Conservation (phyloP, 2,329 filamentous ascomycete genomes). For the Penicillium crustosum region DNA sequence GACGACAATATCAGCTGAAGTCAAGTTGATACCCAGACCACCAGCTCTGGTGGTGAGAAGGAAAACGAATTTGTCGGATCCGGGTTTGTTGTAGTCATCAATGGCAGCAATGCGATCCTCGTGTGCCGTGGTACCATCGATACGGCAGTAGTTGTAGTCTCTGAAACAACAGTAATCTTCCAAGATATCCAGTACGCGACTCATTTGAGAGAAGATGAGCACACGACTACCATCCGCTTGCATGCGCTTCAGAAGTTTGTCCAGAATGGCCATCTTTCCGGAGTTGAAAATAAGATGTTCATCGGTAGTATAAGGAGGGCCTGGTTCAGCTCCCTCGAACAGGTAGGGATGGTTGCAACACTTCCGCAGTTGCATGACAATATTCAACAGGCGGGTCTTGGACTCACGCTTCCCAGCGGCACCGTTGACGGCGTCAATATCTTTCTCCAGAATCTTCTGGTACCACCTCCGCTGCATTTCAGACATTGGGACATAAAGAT, state of each 20-base stretch:
- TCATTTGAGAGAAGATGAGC: conserved; percentile 99
- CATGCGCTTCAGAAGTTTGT: conserved; percentile 83
- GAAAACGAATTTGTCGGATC: conserved; percentile 95
- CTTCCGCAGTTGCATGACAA: conserved; percentile 98
- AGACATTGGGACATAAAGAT: conserved; percentile 96
- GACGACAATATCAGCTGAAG: conserved; percentile 90
- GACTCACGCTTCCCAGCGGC: conserved; percentile 95
- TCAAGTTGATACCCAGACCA: conserved; percentile 95
- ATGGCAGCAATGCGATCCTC: conserved; percentile 97
- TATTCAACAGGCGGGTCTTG: conserved; percentile 94
- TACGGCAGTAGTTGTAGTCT: conserved; percentile 92
- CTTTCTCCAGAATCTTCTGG: conserved; percentile 97
- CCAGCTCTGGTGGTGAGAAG: conserved; percentile 92
- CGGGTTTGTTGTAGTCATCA: conserved; percentile 96
- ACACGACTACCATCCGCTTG: conserved; percentile 86
- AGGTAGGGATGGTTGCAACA: conserved; percentile 99
- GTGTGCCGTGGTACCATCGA: conserved; percentile 93
- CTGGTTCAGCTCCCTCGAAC: conserved; percentile 95
- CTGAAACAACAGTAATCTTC: conserved; percentile 98
- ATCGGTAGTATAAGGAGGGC: conserved; percentile 95
- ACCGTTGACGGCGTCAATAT: conserved; percentile 97
- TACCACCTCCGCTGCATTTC: conserved; percentile 99
- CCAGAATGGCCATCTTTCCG: conserved; percentile 95
- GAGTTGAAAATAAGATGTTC: conserved; percentile 92
- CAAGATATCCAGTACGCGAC: conserved; percentile 89